Base-by-base conservation (phyloP, 345 rosid species). In the Salix purpurea region DNA sequence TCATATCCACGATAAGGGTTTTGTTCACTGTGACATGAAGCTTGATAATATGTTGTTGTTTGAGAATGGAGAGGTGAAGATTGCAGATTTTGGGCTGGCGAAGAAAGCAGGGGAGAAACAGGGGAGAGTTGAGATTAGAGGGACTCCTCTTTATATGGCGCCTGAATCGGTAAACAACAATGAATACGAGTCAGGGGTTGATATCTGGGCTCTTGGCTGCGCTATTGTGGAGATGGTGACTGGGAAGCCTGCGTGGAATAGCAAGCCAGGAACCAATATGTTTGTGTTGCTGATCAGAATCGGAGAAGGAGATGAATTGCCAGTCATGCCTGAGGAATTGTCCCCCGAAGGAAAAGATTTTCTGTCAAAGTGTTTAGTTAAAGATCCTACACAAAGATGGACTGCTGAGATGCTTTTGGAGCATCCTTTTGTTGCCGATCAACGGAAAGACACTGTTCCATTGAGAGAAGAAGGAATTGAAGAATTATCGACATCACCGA, bases 161-260 rank as follows among this genome's bases (percentile, higher is more conserved):
- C 87, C 82, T 28, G 87, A 85, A 50, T 82, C 87, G 1, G 85
- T 82, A 2, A 71, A 74, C 32, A 76, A 70, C 10, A 78, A 77
- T 30, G 74, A 66, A 30, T 82, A 79, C 61, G 80, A 72, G 30
- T 52, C 82, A 14, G 73, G 82, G n/a, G 65, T 74, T 26, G 87
- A 85, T 74, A 44, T 82, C 0, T 85, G 85, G 87, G 83, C 83
- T 5, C 82, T 85, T 28, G 87, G 85, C 9, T 82, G 85, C 30
- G 73, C 81, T 4, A 62, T 85, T 8, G 67, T 77, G 3, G 87
- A 85, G 85, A 85, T 82, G 87, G 14, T 79, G 7, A 68, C 87
- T 1, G 87, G 87, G 32, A 77, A 79, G 56, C 79, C 81, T n/a
- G 83, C 87, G 1, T 79, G 85, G 83, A 65, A 69, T 50, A 54